Evolutionary conservation across 192 early-diverging fungal species (phyloP), one percentile per base, ranked within the genome.

Genomic region (Podila clonocystis): DNA sequence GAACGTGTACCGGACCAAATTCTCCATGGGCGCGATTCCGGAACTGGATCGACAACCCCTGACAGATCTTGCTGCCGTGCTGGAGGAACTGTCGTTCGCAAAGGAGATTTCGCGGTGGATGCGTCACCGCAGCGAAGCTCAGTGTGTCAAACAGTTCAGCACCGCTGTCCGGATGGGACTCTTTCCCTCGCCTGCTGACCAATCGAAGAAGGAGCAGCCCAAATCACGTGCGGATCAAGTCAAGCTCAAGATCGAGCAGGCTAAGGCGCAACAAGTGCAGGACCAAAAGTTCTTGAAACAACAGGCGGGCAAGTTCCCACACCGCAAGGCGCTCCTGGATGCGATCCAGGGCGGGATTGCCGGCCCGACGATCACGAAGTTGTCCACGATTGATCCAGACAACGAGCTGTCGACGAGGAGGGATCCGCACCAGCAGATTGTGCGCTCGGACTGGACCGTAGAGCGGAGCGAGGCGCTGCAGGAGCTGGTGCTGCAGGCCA

Each of bases 71-170:
- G 7, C 28, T 4, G 63, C 64, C 0, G 28, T 63, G 26, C 49
- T 45, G 1, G 26, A 22, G 13, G 41, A 45, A 33, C 9, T 78
- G 22, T 71, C 75, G 28, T 62, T 71, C 20, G 28, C 67, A 5
- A 71, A 78, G 24, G 75, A 78, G 2, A 66, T 78, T 30, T 71
- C 75, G 29, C 41, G 38, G 19, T 78, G 75, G 75, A 67, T 78
- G 64, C 75, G 75, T 2, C 75, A 78, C 57, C 55, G 75, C 20
- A 60, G 9, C 3, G 50, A 61, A 59, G 75, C 49, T 19, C 45
- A 55, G 13, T 78, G 75, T 38, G 60, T 62, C 17, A 67, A 58
- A 30, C 62, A 66, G 34, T 78, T 78, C 38, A 62, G 24, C 31
- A 57, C 29, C 1, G 52, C 34, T 15, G 52, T 68, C 30, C 50